Evolutionary conservation across 768 basidiomycete species (phyloP), one percentile per base, ranked within the genome.

Genomic region (Cyclocybe aegerita): DNA sequence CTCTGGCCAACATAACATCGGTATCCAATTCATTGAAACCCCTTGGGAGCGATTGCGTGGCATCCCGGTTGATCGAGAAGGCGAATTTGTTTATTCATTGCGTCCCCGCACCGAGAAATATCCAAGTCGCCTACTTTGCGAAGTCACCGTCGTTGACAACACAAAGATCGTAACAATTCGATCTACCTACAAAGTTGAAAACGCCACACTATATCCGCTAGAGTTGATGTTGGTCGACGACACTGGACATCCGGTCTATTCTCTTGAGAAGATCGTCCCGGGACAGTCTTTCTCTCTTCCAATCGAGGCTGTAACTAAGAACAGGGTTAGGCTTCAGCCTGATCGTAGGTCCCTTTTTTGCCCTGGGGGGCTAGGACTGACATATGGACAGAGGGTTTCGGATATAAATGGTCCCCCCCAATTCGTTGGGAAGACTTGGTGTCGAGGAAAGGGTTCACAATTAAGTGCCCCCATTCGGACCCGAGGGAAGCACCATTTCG

Each of bases 111-210:
- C 73, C 8, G 78, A 89, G 36, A 87, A 86, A 62, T 83, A 88
- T 53, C 79, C 83, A 3, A 82, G 88, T 63, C 87, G 94, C 16
- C 69, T 98, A 29, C 77, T 96, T 4, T 95, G 92, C 63, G 94
- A 96, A 57, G 83, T 99, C 54, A 84, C 82, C 50, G 85, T 99
- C 15, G 78, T 93, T 60, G 87, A 93, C 60, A 96, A 93, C 61
- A 88, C 95, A 62, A 99, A 99, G 72, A 70, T 95, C 48, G 90
- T 98, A 52, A 98, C 92, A 1, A 78, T 99, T 56, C 81, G 96
- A 38, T 98, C 97, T 1, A 93, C 90, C 0, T 93, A 93, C 65
- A 85, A 90, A 62, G 77, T 99, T 39, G 87, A 93, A 68, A 99
- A 99, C 66, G 70, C 83, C 49, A 96, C 95, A 0, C 75, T 96